Evolutionary conservation across 176 grass and related monocot species (phyloP), one percentile per base, ranked within the genome.

Genomic region (Triticum turgidum): DNA sequence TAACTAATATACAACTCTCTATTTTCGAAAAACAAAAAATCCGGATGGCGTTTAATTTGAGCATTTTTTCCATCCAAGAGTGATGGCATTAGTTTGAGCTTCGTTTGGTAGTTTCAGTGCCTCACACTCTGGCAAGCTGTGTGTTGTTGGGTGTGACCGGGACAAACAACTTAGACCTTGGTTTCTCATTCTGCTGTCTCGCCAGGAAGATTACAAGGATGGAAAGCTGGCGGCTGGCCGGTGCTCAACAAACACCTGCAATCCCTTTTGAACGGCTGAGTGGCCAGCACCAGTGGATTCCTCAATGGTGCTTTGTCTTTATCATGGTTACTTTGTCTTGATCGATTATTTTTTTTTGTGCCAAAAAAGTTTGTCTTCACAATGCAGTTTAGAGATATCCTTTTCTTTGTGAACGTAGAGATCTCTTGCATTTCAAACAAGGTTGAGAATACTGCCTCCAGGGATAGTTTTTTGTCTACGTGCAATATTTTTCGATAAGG

Each of bases 201-300:
- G 11, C 7, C 21, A 68, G 27, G 75, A 68, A 80, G 67, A 80
- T 87, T 84, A 61, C 85, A 11, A 80, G 67, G 80, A 37, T 51
- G 61, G 24, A 59, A 63, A 59, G 54, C 54, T 59, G 54, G 18
- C 54, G 54, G 42, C 7, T 75, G 67, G 58, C 75, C 58, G 61
- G 67, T 90, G 76, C 24, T 83, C 33, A 87, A 24, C 24, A 61
- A 61, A 82, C 59, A 67, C 42, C 3, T 65, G 29, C 6, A 75
- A 4, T 35, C 39, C 12, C 45, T 75, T 67, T 22, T 80, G 45
- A 67, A 66, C 11, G 39, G 41, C 45, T 58, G 62, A 44, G 59
- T 58, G 70, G 65, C 4, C 6, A 56, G 51, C 14, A 10, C 20
- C 38, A 54, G 29, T 54, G 11, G 33, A 44, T 80, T 89, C 76